A percentile compares a stretch with the other conserved stretches of the same genome.
Evolutionary conservation across 108 stramenopile species (phyloP).

Genomic region (Parmales sp.): DNA sequence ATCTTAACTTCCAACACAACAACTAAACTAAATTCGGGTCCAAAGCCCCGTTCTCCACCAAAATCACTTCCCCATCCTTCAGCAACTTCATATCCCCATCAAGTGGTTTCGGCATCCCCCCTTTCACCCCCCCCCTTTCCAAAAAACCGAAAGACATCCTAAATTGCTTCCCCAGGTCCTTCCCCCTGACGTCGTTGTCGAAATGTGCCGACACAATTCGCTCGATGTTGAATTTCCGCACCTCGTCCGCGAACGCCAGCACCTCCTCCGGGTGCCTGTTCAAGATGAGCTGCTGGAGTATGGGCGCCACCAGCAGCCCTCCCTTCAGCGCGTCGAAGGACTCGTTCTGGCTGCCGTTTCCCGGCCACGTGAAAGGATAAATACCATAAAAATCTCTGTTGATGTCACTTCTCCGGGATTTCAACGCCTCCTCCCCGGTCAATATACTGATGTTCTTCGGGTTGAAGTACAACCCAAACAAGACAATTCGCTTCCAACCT

Average conservation of each 20-base stretch:
- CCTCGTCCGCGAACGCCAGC: slow-evolving; percentile 57
- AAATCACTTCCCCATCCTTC: slow-evolving; percentile 55
- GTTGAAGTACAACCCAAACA: slow-evolving; percentile 83
- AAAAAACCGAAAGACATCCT: slow-evolving; percentile 73
- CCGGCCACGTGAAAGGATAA: slow-evolving; percentile 71
- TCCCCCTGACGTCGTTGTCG: slow-evolving; percentile 64
- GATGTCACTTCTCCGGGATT: slow-evolving; percentile 58
- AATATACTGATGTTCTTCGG: slow-evolving; percentile 67
- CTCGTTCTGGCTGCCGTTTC: slow-evolving; percentile 55
- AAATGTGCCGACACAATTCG: slow-evolving; percentile 81
- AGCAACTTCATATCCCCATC: slow-evolving; percentile 64
- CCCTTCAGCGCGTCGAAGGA: slow-evolving; percentile 74
- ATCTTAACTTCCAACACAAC: too few species aligned
- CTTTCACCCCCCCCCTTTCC: slow-evolving; percentile 59
- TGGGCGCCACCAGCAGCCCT: slow-evolving; percentile 79
- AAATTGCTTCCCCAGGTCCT: slow-evolving; percentile 65
- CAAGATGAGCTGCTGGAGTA: slow-evolving; percentile 76
- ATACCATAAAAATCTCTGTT: slow-evolving; percentile 66
- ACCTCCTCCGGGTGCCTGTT: slow-evolving; percentile 73
- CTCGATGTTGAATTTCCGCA: slow-evolving; percentile 64
- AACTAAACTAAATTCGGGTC: too few species aligned
- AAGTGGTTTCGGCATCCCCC: slow-evolving; percentile 63
- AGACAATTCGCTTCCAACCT: slow-evolving; percentile 76
- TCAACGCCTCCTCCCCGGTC: slow-evolving; percentile 31
- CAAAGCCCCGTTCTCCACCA: slow-evolving; percentile 68